Evolutionary conservation across 1,139 yeast species (phyloP).

Genomic region (Pneumocystis sp.): DNA sequence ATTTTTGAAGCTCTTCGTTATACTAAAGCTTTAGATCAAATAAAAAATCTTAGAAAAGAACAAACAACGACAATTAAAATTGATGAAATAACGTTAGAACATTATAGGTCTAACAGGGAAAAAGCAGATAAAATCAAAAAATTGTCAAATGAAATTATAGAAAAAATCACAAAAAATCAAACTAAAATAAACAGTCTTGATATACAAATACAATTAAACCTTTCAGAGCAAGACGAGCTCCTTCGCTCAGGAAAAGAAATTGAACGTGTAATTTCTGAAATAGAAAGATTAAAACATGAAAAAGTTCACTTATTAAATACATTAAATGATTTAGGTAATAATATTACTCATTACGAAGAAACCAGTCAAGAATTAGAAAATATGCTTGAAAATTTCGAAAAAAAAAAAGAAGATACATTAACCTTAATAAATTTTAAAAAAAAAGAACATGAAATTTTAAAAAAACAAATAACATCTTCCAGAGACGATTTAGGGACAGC

Average conservation of each 20-base stretch:
- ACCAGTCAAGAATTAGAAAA: constrained; percentile 37
- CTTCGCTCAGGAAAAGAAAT: constrained; percentile 71
- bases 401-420: constrained; percentile 28
- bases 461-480: not conserved
- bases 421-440: constrained; percentile 12
- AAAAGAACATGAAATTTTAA: constrained; percentile 6
- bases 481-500: constrained; percentile 13
- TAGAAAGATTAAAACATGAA: constrained; percentile 43
- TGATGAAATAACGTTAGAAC: constrained; percentile 63
- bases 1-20: constrained; percentile 90
- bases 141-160: constrained; percentile 33
- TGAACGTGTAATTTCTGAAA: constrained; percentile 51
- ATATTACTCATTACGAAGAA: constrained; percentile 28
- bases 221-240: constrained; percentile 44
- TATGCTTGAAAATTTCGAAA: constrained; percentile 41
- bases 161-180: constrained; percentile 33
- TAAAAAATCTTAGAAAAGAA: constrained; percentile 64
- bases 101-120: constrained; percentile 55
- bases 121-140: constrained; percentile 48
- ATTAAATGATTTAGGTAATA: constrained; percentile 4
- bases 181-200: constrained; percentile 39
- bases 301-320: constrained; percentile 19
- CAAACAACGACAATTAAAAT: constrained; percentile 60
- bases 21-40: constrained; percentile 66
- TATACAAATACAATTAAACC: constrained; percentile 36